phyloP scores from a whole-genome alignment of 2,329 filamentous ascomycete species.

The Calonectria honghensis region DNA sequence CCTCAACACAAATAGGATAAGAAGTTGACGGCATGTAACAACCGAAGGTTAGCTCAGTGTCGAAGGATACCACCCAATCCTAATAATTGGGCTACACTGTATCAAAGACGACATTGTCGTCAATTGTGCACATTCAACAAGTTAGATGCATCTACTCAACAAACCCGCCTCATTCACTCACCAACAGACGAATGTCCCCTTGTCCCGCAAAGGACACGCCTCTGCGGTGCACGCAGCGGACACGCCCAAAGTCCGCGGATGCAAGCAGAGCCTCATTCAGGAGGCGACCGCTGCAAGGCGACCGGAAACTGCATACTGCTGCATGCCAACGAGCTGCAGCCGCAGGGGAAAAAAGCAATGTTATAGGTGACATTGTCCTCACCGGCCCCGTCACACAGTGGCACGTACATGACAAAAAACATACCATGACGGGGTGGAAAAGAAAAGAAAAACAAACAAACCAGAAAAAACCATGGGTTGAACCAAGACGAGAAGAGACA shows the following conservation, averaged over 20 bases:
- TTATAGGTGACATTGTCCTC: background rate
- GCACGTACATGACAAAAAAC: conserved; percentile 5
- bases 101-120: background rate
- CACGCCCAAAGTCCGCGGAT: background rate
- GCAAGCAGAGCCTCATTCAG: conserved; percentile 1
- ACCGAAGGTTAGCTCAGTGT: background rate
- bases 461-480: background rate
- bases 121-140: background rate
- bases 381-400: conserved; percentile 18
- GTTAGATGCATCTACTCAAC: background rate
- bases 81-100: background rate
- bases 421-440: background rate
- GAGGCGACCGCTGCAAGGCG: conserved; percentile 11
- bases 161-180: background rate
- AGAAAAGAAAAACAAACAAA: conserved; percentile 6
- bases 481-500: conserved; percentile 4
- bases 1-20: background rate
- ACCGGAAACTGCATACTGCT: background rate
- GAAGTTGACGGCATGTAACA: background rate
- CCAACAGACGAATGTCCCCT: background rate
- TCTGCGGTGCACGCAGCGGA: background rate
- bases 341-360: conserved; percentile 20
- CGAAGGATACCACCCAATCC: background rate
- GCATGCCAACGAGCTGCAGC: conserved; percentile 24
- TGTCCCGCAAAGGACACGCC: conserved; percentile 1